Base-by-base conservation (phyloP, 2,329 filamentous ascomycete genomes). In the Fusarium continuum region DNA sequence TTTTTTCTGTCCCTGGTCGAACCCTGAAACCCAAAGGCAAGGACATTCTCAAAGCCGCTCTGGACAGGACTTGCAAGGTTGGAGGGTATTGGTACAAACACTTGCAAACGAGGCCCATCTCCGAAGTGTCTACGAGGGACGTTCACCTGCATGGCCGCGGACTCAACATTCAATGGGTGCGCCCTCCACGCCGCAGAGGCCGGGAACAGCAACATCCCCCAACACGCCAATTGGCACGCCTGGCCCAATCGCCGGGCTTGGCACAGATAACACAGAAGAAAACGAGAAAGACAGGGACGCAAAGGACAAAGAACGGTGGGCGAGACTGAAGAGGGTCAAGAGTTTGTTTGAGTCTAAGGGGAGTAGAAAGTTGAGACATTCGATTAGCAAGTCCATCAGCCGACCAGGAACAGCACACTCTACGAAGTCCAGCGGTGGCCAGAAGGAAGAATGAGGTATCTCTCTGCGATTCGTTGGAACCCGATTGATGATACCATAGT, bases 1-100 rank as follows among this genome's bases (percentile, higher is more conserved):
- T 60, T 91, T 92, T 70, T 95, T 93, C 71, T 95, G 91, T 67
- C 91, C 91, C 1, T 95, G 91, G 91, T 83, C 89, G 56, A 91
- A 88, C 66, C 76, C 85, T 4, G 70, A 78, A 10, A 83, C 86
- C 2, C 91, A 93, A 72, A 86, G 79, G 72, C 60, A 72, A 53
- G 53, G 69, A 47, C 61, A 73, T 70, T 39, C 75, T 58, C 50
- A 73, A 28, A 71, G 76, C 11, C 75, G 72, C 38, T 70, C 69
- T 3, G 77, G 71, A 40, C 74, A 73, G 7, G 74, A 76, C 28
- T 73, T 77, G 65, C 75, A 85, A 0, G 86, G 81, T 1, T 89
- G 86, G 86, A 80, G 82, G 61, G 74, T 85, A 4, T 69, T 88
- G 5, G 68, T 81, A 3, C 80, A 83, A 54, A 83, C 85, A 1